phyloP scores from a whole-genome alignment of 202 grass and related monocot genomes.

The Schoenoplectus triqueter region DNA sequence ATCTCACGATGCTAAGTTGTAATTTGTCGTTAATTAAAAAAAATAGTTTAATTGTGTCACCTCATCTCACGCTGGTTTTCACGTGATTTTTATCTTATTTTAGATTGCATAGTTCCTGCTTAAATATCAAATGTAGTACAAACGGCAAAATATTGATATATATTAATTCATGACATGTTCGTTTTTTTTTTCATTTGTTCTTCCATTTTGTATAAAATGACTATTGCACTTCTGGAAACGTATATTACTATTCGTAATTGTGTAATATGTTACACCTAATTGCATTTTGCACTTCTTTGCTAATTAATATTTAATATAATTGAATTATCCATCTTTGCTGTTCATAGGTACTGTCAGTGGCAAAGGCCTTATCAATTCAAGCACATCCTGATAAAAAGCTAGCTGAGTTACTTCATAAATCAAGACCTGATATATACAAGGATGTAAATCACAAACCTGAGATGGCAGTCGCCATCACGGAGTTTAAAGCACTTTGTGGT shows the following conservation, averaged over 20 bases:
- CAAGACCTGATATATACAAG: constrained; percentile 68
- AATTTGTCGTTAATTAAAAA: neutral
- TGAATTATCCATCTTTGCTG: constrained; percentile 19
- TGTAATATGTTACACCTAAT: neutral
- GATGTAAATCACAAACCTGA: constrained; percentile 99
- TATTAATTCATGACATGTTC: neutral
- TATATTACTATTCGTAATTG: neutral
- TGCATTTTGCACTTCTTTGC: neutral
- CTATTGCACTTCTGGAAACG: neutral
- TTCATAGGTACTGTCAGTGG: constrained; percentile 76
- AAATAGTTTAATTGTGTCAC: neutral
- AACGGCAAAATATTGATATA: neutral
- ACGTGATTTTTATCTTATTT: neutral
- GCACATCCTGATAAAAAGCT: constrained; percentile 88
- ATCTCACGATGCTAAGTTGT: neutral
- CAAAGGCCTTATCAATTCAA: constrained; percentile 92
- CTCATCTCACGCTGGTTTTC: neutral
- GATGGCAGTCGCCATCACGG: constrained; percentile 92
- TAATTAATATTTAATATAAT: neutral
- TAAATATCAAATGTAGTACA: neutral
- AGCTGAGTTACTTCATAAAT: constrained; percentile 67
- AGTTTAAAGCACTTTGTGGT: constrained; percentile 89
- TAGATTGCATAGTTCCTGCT: neutral
- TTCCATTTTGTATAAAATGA: neutral
- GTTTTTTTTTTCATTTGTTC: neutral